Base-by-base conservation (phyloP, 169 alveolate species). In the Theileria orientalis region DNA sequence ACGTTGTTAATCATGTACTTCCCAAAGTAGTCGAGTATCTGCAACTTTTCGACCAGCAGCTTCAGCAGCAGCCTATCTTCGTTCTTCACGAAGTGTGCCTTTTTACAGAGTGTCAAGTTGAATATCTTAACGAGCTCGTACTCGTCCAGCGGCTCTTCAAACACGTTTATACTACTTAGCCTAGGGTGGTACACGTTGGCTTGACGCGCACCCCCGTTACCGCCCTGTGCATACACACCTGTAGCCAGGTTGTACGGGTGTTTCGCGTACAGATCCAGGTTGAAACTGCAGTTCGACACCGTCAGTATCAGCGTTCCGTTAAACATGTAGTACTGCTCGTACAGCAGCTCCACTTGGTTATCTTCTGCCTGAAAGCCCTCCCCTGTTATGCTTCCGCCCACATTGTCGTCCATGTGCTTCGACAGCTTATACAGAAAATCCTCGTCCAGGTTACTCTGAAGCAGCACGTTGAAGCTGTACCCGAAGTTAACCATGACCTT, bases 21-120 rank as follows among this genome's bases (percentile, higher is more conserved):
- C 1, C 66, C 66, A 56, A 56, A 56, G 37, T 37, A 56, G 21
- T 56, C 66, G 37, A 56, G 21, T n/a, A 30, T 32, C 66, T 56
- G 44, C 3, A 56, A 27, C 16, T 56, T 56, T 23, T 29, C 19
- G 2, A 56, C 11, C 13, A 40, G 21, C 16, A 30, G 37, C 37
- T 56, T 33, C 1, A 32, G 21, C 37, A 56, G 37, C 2, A 32
- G 1, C 21, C 6, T 56, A 14, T 33, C 23, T 2, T 37, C 66
- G 21, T 56, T 56, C 37, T 56, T 56, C 19, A 56, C 66, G 21
- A 56, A 56, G 32, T 23, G 32, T 56, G 37, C 21, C 37, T 37
- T 56, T 11, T 56, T 56, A 6, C 37, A n/a, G 14, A 56, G 14
- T 23, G 66, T n/a, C 42, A 56, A n/a, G 44, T 56, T 56, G 14